Percentiles rank a stretch among this genome's conserved stretches.
phyloP scores from a whole-genome alignment of 345 rosid species.

The Hirschfeldia incana region DNA sequence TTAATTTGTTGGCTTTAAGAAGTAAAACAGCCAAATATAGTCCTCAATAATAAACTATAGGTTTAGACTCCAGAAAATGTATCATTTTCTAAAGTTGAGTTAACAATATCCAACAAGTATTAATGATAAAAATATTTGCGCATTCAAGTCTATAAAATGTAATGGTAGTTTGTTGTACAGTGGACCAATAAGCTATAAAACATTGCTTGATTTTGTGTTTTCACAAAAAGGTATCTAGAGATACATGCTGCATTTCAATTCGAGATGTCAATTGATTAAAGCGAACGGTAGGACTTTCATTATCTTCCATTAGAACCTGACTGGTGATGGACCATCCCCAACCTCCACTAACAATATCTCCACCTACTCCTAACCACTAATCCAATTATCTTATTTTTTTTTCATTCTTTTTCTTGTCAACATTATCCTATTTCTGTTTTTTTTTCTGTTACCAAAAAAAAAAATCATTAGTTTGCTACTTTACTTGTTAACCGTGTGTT shows the following conservation, averaged over 20 bases:
- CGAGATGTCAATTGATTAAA: constrained; percentile 28
- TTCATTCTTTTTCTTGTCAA: not conserved
- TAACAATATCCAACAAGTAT: not conserved
- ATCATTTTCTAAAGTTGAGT: not conserved
- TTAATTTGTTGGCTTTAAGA: not conserved
- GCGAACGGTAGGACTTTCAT: constrained; percentile 33
- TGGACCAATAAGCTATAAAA: not conserved
- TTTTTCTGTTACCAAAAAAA: not conserved
- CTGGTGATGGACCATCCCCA: constrained; percentile 33
- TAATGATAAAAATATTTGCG: not conserved
- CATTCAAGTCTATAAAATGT: not conserved
- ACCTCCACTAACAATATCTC: constrained; percentile 49
- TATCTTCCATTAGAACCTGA: constrained; percentile 27
- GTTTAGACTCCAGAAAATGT: not conserved
- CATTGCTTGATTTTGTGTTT: not conserved
- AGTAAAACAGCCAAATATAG: not conserved
- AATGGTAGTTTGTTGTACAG: not conserved
- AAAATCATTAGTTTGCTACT: not conserved
- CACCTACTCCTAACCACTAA: constrained; percentile 76
- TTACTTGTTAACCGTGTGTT: not conserved
- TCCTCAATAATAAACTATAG: not conserved
- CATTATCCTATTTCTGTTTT: not conserved
- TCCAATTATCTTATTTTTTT: constrained; percentile 7
- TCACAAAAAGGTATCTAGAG: constrained; percentile 1
- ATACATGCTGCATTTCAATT: constrained; percentile 16